These are phyloP conservation scores for Chaetomiaceae sp. DNA, from an alignment of 2,329 filamentous ascomycete genomes.

Conservation along the genomic window DNA sequence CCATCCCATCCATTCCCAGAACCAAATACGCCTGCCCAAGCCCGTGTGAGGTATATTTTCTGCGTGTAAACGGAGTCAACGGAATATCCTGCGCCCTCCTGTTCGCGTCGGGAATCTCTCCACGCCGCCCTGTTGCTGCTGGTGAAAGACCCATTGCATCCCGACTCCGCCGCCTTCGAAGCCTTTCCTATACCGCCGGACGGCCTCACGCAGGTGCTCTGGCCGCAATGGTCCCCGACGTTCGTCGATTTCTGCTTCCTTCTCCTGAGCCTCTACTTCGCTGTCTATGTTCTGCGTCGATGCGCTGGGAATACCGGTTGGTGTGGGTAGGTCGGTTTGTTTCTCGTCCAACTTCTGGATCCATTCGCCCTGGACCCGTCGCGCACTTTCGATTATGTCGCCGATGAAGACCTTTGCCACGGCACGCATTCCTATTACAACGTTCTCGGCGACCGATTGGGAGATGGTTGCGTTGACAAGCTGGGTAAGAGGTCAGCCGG, in stretches of 20 bases:
- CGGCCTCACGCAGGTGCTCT: conserved; percentile 70
- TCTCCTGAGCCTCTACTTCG: conserved; percentile 15
- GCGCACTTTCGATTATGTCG: conserved; percentile 68
- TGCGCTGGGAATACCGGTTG: conserved; percentile 34
- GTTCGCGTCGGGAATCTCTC: conserved; percentile 56
- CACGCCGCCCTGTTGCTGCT: conserved; percentile 55
- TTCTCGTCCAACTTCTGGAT: conserved; percentile 53
- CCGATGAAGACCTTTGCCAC: conserved; percentile 75
- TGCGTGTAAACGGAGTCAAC: conserved; percentile 11
- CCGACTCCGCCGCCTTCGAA: conserved; percentile 61
- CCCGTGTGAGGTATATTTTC: neutral
- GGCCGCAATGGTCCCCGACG: conserved; percentile 54
- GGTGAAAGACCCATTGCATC: conserved; percentile 56
- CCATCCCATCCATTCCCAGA: neutral
- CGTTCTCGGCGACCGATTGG: conserved; percentile 69
- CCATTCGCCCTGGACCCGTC: conserved; percentile 69
- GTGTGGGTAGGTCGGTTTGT: conserved; percentile 49
- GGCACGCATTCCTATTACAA: conserved; percentile 70
- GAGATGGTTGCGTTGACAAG: conserved; percentile 78
- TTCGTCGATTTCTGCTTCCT: conserved; percentile 27
- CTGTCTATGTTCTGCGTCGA: conserved; percentile 29
- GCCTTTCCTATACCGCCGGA: conserved; percentile 61
- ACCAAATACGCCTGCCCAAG: conserved; percentile 1
- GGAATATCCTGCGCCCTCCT: conserved; percentile 49
- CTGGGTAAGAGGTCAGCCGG: conserved; percentile 33